A percentile compares a stretch with the other conserved stretches of the same genome.
phyloP scores from a whole-genome alignment of 352 stramenopile genomes.

The Thalassiosira exigua region DNA sequence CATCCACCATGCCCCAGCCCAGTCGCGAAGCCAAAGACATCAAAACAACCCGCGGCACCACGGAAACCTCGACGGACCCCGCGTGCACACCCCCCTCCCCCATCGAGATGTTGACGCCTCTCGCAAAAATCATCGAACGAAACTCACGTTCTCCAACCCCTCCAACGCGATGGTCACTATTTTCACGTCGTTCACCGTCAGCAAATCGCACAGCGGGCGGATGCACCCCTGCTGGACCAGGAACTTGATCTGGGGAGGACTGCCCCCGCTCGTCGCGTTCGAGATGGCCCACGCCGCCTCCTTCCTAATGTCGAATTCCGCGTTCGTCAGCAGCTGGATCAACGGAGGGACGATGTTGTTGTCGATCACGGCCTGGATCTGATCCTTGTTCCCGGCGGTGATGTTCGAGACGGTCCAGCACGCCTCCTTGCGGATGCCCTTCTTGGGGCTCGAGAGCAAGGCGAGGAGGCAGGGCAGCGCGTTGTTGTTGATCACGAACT shows the following conservation, averaged over 20 bases:
- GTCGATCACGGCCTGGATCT: slow-evolving; percentile 98
- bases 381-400: slow-evolving; percentile 97
- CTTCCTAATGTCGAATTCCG: slow-evolving; percentile 98
- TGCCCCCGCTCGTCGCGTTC: slow-evolving; percentile 96
- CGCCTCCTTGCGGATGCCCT: slow-evolving; percentile 98
- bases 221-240: slow-evolving; percentile 97
- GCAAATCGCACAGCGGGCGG: slow-evolving; percentile 95
- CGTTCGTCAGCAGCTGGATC: slow-evolving; percentile 95
- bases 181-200: slow-evolving; percentile 96
- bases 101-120: no score
- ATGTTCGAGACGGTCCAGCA: slow-evolving; percentile 99
- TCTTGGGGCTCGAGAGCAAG: slow-evolving; percentile 94
- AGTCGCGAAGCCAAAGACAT: no score
- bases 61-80: no score
- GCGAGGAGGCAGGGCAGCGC: slow-evolving; percentile 95
- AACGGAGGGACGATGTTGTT: slow-evolving; percentile 96
- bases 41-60: no score
- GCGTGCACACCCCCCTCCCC: no score
- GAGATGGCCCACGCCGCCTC: slow-evolving; percentile 98
- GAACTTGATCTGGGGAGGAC: slow-evolving; percentile 94
- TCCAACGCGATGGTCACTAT: slow-evolving; percentile 98
- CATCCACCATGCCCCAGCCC: no score
- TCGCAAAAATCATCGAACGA: no score
- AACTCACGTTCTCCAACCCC: slow-evolving; percentile 94
- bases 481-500: slow-evolving; percentile 98